These are phyloP conservation scores for Phlebiopsis flavidoalba DNA, from an alignment of 768 basidiomycete species.

Conservation along the genomic window DNA sequence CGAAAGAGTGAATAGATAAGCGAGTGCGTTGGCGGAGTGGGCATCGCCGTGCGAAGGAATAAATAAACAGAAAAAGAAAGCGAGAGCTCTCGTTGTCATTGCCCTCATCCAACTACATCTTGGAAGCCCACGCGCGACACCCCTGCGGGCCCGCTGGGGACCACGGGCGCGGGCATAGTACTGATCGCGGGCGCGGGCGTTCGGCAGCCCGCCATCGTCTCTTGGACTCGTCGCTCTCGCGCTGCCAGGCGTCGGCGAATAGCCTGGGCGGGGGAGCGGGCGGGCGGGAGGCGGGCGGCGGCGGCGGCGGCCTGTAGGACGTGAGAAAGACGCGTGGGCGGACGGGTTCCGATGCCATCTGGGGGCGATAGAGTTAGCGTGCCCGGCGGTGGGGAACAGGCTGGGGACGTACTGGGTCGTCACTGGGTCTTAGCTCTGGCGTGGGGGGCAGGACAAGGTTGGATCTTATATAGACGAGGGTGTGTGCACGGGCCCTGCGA, in stretches of 20 bases:
- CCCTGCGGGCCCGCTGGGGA: conserved; percentile 9
- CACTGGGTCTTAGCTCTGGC: conserved; percentile 22
- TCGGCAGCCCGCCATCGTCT: conserved; percentile 55
- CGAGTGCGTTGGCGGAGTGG: conserved; percentile 4
- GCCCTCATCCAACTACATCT: conserved; percentile 37
- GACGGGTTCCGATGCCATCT: conserved; percentile 29
- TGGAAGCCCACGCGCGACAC: conserved; percentile 35
- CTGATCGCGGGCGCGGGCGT: conserved; percentile 40
- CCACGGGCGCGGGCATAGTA: conserved; percentile 36
- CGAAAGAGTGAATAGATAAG: conserved; percentile 7
- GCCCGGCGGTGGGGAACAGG: conserved; percentile 7
- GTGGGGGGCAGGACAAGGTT: conserved; percentile 21
- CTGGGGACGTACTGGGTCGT: conserved; percentile 25
- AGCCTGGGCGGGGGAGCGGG: conserved; percentile 49
- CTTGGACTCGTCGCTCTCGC: conserved; percentile 54
- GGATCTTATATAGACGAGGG: conserved; percentile 24
- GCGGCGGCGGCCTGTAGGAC: conserved; percentile 18
- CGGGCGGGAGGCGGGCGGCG: conserved; percentile 13
- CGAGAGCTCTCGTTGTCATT: conserved; percentile 4
- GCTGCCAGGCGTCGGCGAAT: conserved; percentile 69
- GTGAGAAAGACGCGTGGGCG: conserved; percentile 20
- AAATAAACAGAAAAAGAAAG: not conserved
- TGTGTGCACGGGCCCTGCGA: conserved; percentile 14
- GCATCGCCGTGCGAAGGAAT: conserved; percentile 9
- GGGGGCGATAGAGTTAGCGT: conserved; percentile 10